Evolutionary conservation across 495 filamentous ascomycete genomes (phyloP), one percentile per base, ranked within the genome.

Genomic region (Penicillium verhagenii): DNA sequence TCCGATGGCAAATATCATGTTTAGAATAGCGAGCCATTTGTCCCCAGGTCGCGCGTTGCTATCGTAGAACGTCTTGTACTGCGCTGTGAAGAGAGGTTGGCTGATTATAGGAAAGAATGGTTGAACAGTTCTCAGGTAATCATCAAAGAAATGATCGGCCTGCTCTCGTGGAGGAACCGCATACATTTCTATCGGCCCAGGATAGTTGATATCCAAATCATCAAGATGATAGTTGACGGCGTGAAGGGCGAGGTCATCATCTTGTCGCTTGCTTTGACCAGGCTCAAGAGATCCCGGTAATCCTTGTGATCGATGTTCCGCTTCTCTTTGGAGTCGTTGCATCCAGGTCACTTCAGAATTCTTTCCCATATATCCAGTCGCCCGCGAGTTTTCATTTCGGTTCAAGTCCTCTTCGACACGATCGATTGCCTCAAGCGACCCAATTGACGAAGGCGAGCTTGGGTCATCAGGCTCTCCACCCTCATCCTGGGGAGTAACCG

Each of bases 321-420:
- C 65, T 50, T 76, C 69, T 57, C 63, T 64, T 38, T 73, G 67
- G 13, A 76, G 55, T 46, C 73, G 65, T 63, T 83, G 82, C 58
- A 86, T 78, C 85, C 86, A 88, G 24, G 73, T 77, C 13, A 87
- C 65, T 47, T 86, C 83, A 0, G 84, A 88, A 47, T 80, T 85
- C 56, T 86, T 86, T 11, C 86, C 86, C 64, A 86, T 74, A 62
- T 80, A 87, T 0, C 86, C 86, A 9, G 80, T 86, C 3, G 77
- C 75, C 47, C 77, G 59, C n/a, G 74, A 66, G 37, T 68, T 63
- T 54, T 78, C 72, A 25, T 61, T 79, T 23, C 74, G 74, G 58
- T 84, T 84, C 13, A 80, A 60, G 44, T 88, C 86, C 60, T 87
- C 81, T 38, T 82, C 72, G n/a, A 86, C 76, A 11, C 75, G 71